Evolutionary conservation across 495 filamentous ascomycete genomes (phyloP), one percentile per base, ranked within the genome.

Genomic region (Acidiella bohemica): DNA sequence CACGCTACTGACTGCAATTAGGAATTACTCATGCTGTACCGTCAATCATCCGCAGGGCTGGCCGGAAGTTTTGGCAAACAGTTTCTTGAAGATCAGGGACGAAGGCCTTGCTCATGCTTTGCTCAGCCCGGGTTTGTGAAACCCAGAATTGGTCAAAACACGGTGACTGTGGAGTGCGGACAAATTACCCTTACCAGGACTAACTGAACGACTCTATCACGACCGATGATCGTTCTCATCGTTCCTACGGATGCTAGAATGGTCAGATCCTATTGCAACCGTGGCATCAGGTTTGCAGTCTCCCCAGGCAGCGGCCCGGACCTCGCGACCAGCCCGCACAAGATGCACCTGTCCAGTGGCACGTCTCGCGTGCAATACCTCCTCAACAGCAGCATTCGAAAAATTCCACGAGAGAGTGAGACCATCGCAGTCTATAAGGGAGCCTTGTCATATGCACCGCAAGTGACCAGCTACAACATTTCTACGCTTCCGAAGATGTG

Each of bases 41-140:
- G 73, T 79, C 39, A 77, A 78, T 49, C 67, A 75, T 51, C 70
- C 67, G 0, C 72, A 78, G 51, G 73, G 68, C 0, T 68, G 66
- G 42, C 73, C 75, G 0, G 78, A 79, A 41, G 76, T 72, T 42
- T 56, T 73, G 5, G 42, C 54, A 5, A 46, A 33, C 12, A 40
- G 42, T 19, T 60, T 42, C 35, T 41, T 54, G 4, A 32, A 24
- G 11, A 43, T 56, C 7, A 52, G 53, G 11, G 47, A 54, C 16
- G 51, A 49, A 19, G 58, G 61, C 7, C 44, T 70, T 5, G 65
- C 61, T 6, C 66, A 69, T 47, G 51, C 51, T 2, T 48, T 70
- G 18, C 59, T 70, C 7, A 53, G 57, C 17, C 65, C 65, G 0
- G 56, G 49, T 18, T n/a, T n/a, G n/a, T n/a, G n/a, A n/a, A n/a